These are phyloP conservation scores for Medicago arabica DNA, from an alignment of 306 rosid genomes.

Conservation along the genomic window DNA sequence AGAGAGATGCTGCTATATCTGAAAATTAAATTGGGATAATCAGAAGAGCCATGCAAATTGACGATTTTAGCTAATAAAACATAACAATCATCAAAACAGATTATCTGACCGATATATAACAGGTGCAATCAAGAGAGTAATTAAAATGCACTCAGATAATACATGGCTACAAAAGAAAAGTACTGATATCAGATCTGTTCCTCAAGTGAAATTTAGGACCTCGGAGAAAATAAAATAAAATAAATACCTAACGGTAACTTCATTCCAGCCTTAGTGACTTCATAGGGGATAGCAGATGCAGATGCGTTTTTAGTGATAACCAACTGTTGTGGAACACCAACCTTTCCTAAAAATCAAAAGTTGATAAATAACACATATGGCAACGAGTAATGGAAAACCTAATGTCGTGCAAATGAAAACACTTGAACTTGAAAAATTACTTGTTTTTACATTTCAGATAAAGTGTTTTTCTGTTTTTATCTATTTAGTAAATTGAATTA, in stretches of 20 bases:
- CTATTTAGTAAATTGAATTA: background rate
- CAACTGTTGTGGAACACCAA: conserved; percentile 54
- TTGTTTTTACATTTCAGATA: background rate
- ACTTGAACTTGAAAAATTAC: background rate
- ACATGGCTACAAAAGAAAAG: conserved; percentile 1
- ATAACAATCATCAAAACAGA: conserved; percentile 14
- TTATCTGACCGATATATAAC: background rate
- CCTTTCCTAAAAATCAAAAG: conserved; percentile 50
- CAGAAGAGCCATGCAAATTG: background rate
- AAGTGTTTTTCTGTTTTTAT: background rate
- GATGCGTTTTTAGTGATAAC: conserved; percentile 48
- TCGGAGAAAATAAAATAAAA: background rate
- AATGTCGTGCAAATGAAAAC: conserved; percentile 1
- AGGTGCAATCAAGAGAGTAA: background rate
- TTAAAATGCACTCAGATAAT: background rate
- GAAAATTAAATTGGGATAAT: background rate
- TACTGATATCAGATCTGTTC: background rate
- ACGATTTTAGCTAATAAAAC: background rate
- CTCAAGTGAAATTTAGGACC: conserved; percentile 1
- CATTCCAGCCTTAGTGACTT: conserved; percentile 54
- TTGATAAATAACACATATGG: conserved; percentile 2
- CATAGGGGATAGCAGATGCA: conserved; percentile 49
- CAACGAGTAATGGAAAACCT: conserved; percentile 5
- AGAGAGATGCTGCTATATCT: conserved; percentile 7
- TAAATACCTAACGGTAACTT: conserved; percentile 56